Base-by-base conservation (phyloP, 148 eudicot species). In the Amaranthus hypochondriacus region DNA sequence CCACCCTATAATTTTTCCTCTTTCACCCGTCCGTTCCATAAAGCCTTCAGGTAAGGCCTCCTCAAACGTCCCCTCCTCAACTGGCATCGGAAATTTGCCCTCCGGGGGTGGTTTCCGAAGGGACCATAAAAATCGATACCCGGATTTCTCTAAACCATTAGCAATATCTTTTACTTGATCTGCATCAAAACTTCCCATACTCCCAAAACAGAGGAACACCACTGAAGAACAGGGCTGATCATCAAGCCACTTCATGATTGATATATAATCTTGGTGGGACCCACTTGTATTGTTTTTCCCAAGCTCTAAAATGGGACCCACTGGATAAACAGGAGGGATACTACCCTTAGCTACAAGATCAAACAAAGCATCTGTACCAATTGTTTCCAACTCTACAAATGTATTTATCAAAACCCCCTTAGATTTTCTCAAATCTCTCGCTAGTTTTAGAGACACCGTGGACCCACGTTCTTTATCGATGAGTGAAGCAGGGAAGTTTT, bases 141-240 rank as follows among this genome's bases (percentile, higher is more conserved):
- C 87, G 21, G 76, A 48, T 0, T 54, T 69, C 5, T 87, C 94
- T 3, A 89, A 56, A 0, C 87, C 91, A 14, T 9, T 1, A 1
- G 91, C 93, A 18, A 89, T 84, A 65, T 89, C 88, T 18, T 56
- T 74, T n/a, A 87, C 83, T 48, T 87, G 91, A 4, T 51, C 75
- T 51, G 3, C 76, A 9, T 69, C 62, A 5, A 89, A 83, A 8
- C 70, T 63, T 2, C 94, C 94, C 76, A 72, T 78, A 69, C 89
- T 89, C 10, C 94, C 89, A 3, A 89, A 89, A 53, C 91, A 89
- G 3, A 89, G 62, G 64, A 78, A 89, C 15, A 85, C 87, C 0
- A 89, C 90, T 0, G 90, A 87, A 3, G 77, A 70, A 2, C 69
- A 48, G 0, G 87, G 87, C 4, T 87, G 91, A 0, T 46, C 43